Evolutionary conservation across 345 rosid genomes (phyloP).

Genomic region (Corymbia maculata): DNA sequence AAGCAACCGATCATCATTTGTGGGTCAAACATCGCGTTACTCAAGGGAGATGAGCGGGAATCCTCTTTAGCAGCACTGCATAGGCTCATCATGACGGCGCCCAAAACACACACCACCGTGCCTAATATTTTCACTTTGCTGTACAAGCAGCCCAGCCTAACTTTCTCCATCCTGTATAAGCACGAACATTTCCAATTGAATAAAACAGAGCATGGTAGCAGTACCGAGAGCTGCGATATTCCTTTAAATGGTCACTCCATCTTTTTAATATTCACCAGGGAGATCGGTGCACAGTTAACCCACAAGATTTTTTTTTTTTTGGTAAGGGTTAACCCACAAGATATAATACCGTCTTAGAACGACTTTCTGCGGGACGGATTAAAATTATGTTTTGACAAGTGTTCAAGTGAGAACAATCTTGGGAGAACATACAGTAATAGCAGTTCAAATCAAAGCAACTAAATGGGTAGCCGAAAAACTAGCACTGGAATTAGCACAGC

Average conservation of each 20-base stretch:
- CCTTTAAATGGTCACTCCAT: background rate
- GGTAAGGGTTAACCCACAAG: background rate
- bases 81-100: constrained; percentile 72
- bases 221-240: background rate
- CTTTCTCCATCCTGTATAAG: constrained; percentile 62
- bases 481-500: background rate
- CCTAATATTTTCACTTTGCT: constrained; percentile 80
- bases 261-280: background rate
- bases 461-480: background rate
- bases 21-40: constrained; percentile 17
- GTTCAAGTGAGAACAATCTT: background rate
- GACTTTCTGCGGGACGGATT: background rate
- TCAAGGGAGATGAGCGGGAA: background rate
- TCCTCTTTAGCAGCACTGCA: constrained; percentile 26
- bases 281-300: background rate
- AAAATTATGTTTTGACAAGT: background rate
- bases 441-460: background rate
- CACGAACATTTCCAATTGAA: background rate
- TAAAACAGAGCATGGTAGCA: background rate
- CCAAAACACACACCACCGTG: constrained; percentile 65
- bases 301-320: too few species aligned
- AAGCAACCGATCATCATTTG: constrained; percentile 65
- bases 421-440: background rate
- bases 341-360: background rate
- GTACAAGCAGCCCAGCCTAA: constrained; percentile 48